These are phyloP conservation scores for Beauveria medogensis DNA, from an alignment of 2,329 filamentous ascomycete species.

Conservation along the genomic window DNA sequence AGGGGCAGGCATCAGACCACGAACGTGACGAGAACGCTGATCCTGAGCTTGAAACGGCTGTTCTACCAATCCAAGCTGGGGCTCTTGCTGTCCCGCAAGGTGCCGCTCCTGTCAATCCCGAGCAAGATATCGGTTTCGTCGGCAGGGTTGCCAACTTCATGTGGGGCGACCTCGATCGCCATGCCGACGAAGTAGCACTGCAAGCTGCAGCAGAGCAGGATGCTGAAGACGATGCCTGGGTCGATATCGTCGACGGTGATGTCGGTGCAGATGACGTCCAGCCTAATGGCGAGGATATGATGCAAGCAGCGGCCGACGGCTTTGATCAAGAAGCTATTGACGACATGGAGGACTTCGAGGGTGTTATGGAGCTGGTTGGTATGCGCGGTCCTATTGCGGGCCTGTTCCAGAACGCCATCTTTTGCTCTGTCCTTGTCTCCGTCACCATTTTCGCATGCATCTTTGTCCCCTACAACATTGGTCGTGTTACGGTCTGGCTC, in stretches of 20 bases:
- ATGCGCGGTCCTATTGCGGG: conserved; percentile 90
- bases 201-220: conserved; percentile 29
- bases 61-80: not conserved
- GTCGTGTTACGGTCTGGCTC: conserved; percentile 73
- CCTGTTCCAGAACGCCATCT: conserved; percentile 88
- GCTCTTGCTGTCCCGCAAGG: conserved; percentile 9
- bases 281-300: conserved; percentile 18
- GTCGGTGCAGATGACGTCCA: conserved; percentile 42
- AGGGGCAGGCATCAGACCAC: not conserved
- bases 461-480: conserved; percentile 86
- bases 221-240: conserved; percentile 46
- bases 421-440: conserved; percentile 83
- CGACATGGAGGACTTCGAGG: conserved; percentile 90
- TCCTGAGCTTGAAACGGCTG: not conserved
- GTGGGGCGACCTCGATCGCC: conserved; percentile 47
- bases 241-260: conserved; percentile 20
- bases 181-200: conserved; percentile 18
- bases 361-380: conserved; percentile 89
- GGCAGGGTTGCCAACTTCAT: conserved; percentile 47
- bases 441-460: conserved; percentile 79
- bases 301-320: conserved; percentile 34
- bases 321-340: conserved; percentile 70
- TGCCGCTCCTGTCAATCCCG: conserved; percentile 6
- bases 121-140: conserved; percentile 5
- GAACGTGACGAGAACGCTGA: not conserved